These are phyloP conservation scores for Claviceps humidiphila DNA, from an alignment of 2,329 filamentous ascomycete genomes.

Conservation along the genomic window DNA sequence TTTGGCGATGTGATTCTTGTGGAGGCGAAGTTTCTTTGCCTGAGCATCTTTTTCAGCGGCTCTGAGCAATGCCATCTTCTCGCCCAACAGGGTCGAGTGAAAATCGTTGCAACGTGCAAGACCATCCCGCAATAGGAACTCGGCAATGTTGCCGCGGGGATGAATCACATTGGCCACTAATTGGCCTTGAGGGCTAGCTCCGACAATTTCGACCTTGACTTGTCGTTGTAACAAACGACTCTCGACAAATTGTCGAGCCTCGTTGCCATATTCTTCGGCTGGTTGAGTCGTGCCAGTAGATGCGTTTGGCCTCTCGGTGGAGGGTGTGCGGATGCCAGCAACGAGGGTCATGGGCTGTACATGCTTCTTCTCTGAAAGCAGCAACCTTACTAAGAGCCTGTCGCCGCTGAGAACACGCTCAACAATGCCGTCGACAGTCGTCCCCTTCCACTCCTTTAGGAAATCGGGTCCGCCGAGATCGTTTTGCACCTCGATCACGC, in stretches of 20 bases:
- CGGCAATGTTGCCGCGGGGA: conserved; percentile 83
- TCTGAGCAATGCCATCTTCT: conserved; percentile 74
- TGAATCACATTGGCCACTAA: conserved; percentile 82
- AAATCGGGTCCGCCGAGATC: conserved; percentile 72
- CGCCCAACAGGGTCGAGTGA: conserved; percentile 82
- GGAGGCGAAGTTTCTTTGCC: conserved; percentile 61
- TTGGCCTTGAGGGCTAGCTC: conserved; percentile 79
- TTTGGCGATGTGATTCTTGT: conserved; percentile 69
- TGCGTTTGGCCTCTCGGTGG: conserved; percentile 73
- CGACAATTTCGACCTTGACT: conserved; percentile 71
- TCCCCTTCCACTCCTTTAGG: conserved; percentile 71
- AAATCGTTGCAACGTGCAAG: conserved; percentile 89
- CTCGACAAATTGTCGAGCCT: conserved; percentile 82
- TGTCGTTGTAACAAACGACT: conserved; percentile 72
- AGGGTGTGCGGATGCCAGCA: conserved; percentile 76
- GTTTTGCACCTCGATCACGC: conserved; percentile 64
- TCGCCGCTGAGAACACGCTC: conserved; percentile 89
- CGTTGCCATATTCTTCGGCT: conserved; percentile 80
- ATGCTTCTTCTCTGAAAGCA: conserved; percentile 73
- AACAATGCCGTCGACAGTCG: conserved; percentile 71
- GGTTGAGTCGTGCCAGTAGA: conserved; percentile 69
- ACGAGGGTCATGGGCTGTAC: conserved; percentile 78
- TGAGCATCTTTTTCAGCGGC: conserved; percentile 80
- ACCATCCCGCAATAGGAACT: conserved; percentile 78
- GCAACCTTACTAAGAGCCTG: conserved; percentile 69